These are phyloP conservation scores for Russula emetica DNA, from an alignment of 768 basidiomycete genomes.

Conservation along the genomic window DNA sequence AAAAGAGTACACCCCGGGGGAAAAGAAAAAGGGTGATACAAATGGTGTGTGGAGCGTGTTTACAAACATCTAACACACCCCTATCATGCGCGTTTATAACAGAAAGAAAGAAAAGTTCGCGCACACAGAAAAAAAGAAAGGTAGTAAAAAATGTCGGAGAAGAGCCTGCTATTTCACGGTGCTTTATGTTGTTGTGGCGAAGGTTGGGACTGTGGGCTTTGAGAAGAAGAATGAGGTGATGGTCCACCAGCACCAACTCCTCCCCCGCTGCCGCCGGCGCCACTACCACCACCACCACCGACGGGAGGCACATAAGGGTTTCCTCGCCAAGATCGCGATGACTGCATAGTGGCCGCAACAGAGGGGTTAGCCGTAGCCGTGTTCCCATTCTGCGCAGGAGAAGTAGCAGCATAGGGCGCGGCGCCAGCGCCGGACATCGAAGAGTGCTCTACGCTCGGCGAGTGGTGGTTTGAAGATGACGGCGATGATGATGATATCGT, in stretches of 20 bases:
- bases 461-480: not conserved
- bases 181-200: conserved; percentile 27
- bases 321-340: conserved; percentile 14
- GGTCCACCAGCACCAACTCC: not conserved
- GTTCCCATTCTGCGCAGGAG: conserved; percentile 12
- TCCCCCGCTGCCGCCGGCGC: not conserved
- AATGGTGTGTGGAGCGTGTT: not conserved
- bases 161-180: conserved; percentile 4
- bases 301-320: conserved; percentile 11
- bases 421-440: conserved; percentile 17
- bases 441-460: conserved; percentile 20
- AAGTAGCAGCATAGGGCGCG: not conserved
- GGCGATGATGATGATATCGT: not conserved
- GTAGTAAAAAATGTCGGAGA: too few species aligned
- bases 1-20: not conserved
- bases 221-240: conserved; percentile 20
- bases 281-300: not conserved
- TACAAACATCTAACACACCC: not conserved
- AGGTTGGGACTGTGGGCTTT: conserved; percentile 1
- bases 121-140: not conserved
- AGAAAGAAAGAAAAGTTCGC: not conserved
- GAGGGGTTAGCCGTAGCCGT: not conserved
- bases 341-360: not conserved
- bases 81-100: not conserved
- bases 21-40: not conserved